phyloP scores from a whole-genome alignment of 169 alveolate species.

The Plasmodium chabaudi region DNA sequence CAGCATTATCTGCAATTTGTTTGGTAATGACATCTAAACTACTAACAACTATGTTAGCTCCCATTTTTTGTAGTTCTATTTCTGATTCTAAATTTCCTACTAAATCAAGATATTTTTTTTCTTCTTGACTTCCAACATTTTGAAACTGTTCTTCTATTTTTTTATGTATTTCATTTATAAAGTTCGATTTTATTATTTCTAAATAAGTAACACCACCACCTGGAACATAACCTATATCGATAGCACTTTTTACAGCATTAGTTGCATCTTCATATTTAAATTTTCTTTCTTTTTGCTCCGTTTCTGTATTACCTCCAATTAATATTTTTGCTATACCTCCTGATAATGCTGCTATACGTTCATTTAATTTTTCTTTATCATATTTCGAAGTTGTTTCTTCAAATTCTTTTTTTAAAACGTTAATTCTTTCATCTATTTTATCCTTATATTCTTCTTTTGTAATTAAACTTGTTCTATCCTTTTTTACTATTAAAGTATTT shows the following conservation, averaged over 20 bases:
- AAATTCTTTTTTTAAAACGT: conserved; percentile 81
- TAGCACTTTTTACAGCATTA: conserved; percentile 91
- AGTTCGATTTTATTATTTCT: conserved; percentile 85
- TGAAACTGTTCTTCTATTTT: conserved; percentile 80
- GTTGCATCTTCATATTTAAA: conserved; percentile 91
- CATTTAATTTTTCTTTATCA: conserved; percentile 89
- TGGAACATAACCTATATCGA: conserved; percentile 92
- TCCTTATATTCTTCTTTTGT: conserved; percentile 85
- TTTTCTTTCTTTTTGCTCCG: conserved; percentile 90
- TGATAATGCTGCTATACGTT: conserved; percentile 91
- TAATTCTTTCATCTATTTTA: conserved; percentile 73
- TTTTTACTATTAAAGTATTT: conserved; percentile 87
- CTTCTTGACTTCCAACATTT: conserved; percentile 27
- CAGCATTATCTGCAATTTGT: conserved; percentile 91
- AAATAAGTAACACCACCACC: conserved; percentile 93
- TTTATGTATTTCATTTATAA: conserved; percentile 80
- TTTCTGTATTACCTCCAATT: conserved; percentile 91
- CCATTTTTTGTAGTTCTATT: conserved; percentile 89
- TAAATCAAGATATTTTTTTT: conserved; percentile 47
- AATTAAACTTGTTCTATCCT: conserved; percentile 89
- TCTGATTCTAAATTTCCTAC: conserved; percentile 90
- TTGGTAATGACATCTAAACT: conserved; percentile 88
- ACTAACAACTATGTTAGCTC: conserved; percentile 89
- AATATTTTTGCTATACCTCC: conserved; percentile 92
- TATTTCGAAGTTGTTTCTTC: conserved; percentile 87